phyloP scores from a whole-genome alignment of 805 yeast species.

The Yamadazyma nakazawae region DNA sequence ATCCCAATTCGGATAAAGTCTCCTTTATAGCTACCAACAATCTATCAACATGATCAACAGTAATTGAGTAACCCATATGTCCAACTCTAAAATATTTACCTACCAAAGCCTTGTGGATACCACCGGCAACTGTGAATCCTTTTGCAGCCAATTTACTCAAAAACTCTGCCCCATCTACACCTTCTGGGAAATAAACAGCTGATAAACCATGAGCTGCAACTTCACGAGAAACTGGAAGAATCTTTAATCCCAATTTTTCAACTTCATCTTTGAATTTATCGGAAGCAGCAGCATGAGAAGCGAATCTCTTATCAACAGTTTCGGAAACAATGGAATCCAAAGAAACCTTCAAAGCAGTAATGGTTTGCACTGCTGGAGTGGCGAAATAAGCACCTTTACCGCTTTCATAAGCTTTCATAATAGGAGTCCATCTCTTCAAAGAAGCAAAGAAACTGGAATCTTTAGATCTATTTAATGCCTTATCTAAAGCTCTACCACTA shows the following conservation, averaged over 20 bases:
- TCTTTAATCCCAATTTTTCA: slow-evolving; percentile 58
- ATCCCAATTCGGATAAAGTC: slow-evolving; percentile 21
- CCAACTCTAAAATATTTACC: slow-evolving; percentile 89
- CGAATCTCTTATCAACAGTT: slow-evolving; percentile 56
- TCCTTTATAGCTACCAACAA: slow-evolving; percentile 34
- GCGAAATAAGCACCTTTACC: slow-evolving; percentile 85
- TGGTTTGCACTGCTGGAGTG: slow-evolving; percentile 91
- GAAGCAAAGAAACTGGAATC: slow-evolving; percentile 63
- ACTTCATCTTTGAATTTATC: slow-evolving; percentile 60
- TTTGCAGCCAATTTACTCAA: slow-evolving; percentile 56
- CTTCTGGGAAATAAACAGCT: slow-evolving; percentile 79
- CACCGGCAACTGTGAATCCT: slow-evolving; percentile 83
- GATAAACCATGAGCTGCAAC: slow-evolving; percentile 87
- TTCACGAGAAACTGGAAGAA: slow-evolving; percentile 56
- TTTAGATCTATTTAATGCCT: slow-evolving; percentile 48
- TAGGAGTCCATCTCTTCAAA: slow-evolving; percentile 81
- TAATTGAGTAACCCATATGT: slow-evolving; percentile 86
- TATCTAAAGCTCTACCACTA: slow-evolving; percentile 68
- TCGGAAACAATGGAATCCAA: slow-evolving; percentile 64
- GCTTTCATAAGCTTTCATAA: slow-evolving; percentile 80
- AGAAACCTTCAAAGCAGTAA: slow-evolving; percentile 77
- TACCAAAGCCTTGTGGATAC: slow-evolving; percentile 77
- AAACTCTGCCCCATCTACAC: slow-evolving; percentile 64
- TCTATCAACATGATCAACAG: slow-evolving; percentile 38
- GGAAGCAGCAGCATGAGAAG: slow-evolving; percentile 60